These are phyloP conservation scores for Oryza punctata DNA, from an alignment of 176 grass and related monocot genomes.

Conservation along the genomic window DNA sequence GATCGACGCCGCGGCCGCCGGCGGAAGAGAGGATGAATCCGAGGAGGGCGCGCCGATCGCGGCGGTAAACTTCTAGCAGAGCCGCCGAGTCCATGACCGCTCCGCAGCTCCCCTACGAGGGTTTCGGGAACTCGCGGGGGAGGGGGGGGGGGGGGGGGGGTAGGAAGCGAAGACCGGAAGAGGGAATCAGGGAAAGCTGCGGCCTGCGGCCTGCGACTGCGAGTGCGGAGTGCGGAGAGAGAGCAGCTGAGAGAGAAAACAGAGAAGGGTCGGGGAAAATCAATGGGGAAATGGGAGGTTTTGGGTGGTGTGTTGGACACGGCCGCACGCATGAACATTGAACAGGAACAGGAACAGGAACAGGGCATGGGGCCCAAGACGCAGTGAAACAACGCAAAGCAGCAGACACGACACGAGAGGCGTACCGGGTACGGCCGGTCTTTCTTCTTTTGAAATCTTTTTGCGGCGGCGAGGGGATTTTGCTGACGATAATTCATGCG, in stretches of 20 bases:
- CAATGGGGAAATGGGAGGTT: background rate
- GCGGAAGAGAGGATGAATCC: conserved; percentile 69
- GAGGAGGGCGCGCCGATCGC: conserved; percentile 78
- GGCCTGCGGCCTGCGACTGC: background rate
- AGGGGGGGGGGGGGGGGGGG: background rate
- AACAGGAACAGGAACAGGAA: background rate
- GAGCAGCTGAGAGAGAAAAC: conserved; percentile 2
- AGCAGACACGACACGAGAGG: background rate
- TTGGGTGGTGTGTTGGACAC: conserved; percentile 7
- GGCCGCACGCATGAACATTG: conserved; percentile 18
- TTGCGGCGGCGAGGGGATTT: background rate
- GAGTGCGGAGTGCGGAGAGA: conserved; percentile 18
- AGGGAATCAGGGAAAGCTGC: conserved; percentile 2
- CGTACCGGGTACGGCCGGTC: conserved; percentile 13
- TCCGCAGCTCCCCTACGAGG: background rate
- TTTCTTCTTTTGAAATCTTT: background rate
- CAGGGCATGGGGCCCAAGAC: background rate
- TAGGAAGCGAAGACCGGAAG: background rate
- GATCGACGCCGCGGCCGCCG: conserved; percentile 46
- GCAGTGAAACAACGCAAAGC: background rate
- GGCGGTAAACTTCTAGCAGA: conserved; percentile 69
- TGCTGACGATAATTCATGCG: background rate
- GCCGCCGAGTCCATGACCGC: conserved; percentile 54
- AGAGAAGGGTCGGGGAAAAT: background rate
- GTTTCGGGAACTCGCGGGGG: conserved; percentile 13